Percentiles rank a stretch among this genome's conserved stretches.
Evolutionary conservation across 139 green algal species (phyloP).

Genomic region (Micractinium sp.): DNA sequence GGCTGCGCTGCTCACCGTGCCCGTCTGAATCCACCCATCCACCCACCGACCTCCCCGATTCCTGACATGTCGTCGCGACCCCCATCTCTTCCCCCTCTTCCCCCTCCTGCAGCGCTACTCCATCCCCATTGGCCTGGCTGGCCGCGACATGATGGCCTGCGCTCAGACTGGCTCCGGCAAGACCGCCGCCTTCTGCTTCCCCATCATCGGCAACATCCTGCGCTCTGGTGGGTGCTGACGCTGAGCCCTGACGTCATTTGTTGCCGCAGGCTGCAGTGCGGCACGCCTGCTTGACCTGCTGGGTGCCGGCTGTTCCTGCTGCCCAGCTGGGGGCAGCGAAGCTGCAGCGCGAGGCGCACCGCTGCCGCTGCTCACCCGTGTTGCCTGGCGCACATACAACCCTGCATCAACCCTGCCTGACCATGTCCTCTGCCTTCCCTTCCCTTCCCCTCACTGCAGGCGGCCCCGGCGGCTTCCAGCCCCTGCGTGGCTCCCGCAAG

Average conservation of each 20-base stretch:
- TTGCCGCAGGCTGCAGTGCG: no score
- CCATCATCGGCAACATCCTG: constrained; percentile 95
- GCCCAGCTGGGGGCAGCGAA: no score
- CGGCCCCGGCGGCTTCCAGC: constrained; percentile 50
- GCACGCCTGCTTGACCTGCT: background rate
- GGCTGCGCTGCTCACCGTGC: background rate
- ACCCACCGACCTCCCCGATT: background rate
- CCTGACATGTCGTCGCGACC: background rate
- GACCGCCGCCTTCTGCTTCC: constrained; percentile 99
- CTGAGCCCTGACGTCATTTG: no score
- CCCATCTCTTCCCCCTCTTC: background rate
- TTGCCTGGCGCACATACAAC: no score
- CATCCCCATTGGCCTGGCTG: constrained; percentile 93
- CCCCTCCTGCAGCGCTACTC: constrained; percentile 88
- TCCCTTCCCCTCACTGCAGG: background rate
- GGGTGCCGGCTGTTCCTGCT: no score
- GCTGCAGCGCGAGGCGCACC: no score
- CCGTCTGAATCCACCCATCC: background rate
- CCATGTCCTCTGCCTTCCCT: background rate
- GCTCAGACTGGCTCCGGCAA: constrained; percentile 98
- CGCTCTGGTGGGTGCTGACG: no score
- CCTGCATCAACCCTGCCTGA: background rate
- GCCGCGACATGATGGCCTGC: constrained; percentile 97
- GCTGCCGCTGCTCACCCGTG: background rate
- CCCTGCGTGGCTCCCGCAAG: constrained; percentile 76